Evolutionary conservation across 2,329 filamentous ascomycete species (phyloP).

Genomic region (Cytospora piceae): DNA sequence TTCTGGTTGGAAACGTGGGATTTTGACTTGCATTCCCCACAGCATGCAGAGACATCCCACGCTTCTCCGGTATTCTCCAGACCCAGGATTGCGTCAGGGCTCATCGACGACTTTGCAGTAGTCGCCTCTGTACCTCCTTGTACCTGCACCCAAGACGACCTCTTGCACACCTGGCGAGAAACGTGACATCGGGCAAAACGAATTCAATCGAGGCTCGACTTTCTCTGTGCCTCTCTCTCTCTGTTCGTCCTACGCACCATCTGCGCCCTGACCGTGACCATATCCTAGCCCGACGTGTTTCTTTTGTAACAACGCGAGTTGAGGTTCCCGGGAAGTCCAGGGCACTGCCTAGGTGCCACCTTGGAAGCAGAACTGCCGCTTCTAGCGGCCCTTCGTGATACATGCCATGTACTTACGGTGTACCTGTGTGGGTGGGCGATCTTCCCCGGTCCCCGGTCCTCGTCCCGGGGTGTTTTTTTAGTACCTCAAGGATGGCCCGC

Average conservation of each 20-base stretch:
- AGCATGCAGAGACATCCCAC: slow-evolving; percentile 28
- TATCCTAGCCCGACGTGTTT: neutral
- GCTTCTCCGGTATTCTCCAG: slow-evolving; percentile 31
- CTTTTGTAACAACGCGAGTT: neutral
- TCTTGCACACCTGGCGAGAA: slow-evolving; percentile 8
- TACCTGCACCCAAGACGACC: slow-evolving; percentile 18
- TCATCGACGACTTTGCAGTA: neutral
- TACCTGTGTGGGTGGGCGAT: slow-evolving; percentile 24
- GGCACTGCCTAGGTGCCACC: neutral
- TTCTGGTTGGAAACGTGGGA: slow-evolving; percentile 19
- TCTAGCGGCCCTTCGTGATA: neutral
- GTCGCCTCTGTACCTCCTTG: slow-evolving; percentile 18
- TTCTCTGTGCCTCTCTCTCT: neutral
- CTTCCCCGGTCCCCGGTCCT: slow-evolving; percentile 17
- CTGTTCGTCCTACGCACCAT: neutral
- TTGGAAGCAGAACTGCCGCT: neutral
- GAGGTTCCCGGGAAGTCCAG: neutral
- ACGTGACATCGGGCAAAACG: neutral
- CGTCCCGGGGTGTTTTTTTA: slow-evolving; percentile 23
- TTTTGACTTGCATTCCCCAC: slow-evolving; percentile 24
- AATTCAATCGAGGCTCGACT: no score
- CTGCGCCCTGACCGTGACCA: neutral
- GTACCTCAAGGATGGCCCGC: slow-evolving; percentile 22
- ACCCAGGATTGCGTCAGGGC: slow-evolving; percentile 31
- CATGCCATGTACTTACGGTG: neutral